Conservation (phyloP, 2,329 filamentous ascomycete genomes). For the Fusarium fujikuroi region DNA sequence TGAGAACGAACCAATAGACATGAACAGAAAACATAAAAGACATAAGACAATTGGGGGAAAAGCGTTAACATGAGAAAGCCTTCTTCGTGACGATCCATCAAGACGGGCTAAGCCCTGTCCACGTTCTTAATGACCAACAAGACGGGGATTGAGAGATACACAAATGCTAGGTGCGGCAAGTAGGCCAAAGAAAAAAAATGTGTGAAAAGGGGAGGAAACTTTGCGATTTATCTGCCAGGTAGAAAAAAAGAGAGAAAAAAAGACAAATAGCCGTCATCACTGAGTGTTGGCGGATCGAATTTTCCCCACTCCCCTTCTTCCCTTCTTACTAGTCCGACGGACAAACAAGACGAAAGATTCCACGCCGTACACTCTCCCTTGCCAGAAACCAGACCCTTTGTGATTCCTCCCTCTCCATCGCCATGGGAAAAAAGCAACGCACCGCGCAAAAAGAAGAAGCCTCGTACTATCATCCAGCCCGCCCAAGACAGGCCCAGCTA, state of each 20-base stretch:
- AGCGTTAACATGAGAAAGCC: constrained; percentile 43
- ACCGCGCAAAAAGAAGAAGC: constrained; percentile 49
- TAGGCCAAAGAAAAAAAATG: constrained; percentile 26
- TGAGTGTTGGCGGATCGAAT: constrained; percentile 32
- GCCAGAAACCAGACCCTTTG: constrained; percentile 51
- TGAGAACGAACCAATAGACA: constrained; percentile 36
- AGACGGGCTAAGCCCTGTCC: constrained; percentile 26
- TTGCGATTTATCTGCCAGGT: constrained; percentile 48
- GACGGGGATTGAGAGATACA: constrained; percentile 34
- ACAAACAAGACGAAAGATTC: constrained; percentile 47
- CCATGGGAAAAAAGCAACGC: constrained; percentile 50
- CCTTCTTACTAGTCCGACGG: constrained; percentile 39
- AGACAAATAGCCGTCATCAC: constrained; percentile 39
- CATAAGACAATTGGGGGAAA: constrained; percentile 26
- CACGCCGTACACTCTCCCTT: constrained; percentile 54
- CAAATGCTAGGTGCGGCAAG: constrained; percentile 32
- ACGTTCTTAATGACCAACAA: constrained; percentile 36
- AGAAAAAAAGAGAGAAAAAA: constrained; percentile 29
- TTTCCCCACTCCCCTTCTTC: background rate
- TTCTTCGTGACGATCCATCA: constrained; percentile 46
- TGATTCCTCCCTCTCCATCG: constrained; percentile 51
- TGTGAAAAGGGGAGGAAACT: constrained; percentile 33
- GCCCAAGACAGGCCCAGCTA: constrained; percentile 49
- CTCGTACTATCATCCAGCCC: constrained; percentile 51
- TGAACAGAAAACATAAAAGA: constrained; percentile 38